Percentiles rank a stretch among this genome's conserved stretches.
These are phyloP conservation scores for Aspergillus carbonarius DNA, from an alignment of 2,329 filamentous ascomycete species.

Conservation along the genomic window DNA sequence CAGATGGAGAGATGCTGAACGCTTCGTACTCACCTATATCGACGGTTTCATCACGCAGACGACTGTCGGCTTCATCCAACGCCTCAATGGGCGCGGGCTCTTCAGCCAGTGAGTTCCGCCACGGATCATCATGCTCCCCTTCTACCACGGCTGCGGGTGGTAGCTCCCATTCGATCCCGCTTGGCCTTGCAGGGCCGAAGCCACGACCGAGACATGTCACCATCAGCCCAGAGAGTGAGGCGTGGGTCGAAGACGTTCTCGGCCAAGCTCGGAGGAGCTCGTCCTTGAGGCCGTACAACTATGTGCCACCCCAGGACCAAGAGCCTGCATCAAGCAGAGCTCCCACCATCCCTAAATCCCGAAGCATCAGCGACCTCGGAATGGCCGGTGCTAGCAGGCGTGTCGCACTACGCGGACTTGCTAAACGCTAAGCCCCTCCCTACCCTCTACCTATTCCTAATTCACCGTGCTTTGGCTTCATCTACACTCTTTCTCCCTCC, in stretches of 20 bases:
- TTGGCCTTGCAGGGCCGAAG: conserved; percentile 48
- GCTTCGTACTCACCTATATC: conserved; percentile 31
- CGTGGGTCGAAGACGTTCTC: conserved; percentile 49
- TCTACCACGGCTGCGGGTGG: conserved; percentile 18
- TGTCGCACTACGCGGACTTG: conserved; percentile 39
- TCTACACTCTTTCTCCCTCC: conserved; percentile 9
- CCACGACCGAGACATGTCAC: conserved; percentile 40
- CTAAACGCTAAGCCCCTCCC: conserved; percentile 19
- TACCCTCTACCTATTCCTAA: not conserved
- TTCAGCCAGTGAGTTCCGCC: conserved; percentile 25
- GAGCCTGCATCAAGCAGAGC: conserved; percentile 15
- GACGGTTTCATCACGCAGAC: conserved; percentile 28
- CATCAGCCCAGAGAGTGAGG: conserved; percentile 47
- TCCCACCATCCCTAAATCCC: conserved; percentile 29
- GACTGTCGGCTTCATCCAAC: conserved; percentile 40
- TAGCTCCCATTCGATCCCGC: conserved; percentile 35
- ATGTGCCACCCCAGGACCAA: conserved; percentile 18
- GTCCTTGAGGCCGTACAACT: conserved; percentile 32
- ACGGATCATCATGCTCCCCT: conserved; percentile 28
- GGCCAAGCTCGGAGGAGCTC: conserved; percentile 44
- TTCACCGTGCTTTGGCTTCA: not conserved
- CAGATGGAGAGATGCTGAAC: conserved; percentile 29
- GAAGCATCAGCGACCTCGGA: conserved; percentile 43
- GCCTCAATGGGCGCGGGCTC: conserved; percentile 35
- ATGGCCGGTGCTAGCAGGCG: conserved; percentile 37